These are phyloP conservation scores for Colletotrichum sp. DNA, from an alignment of 2,329 filamentous ascomycete genomes.

Conservation along the genomic window DNA sequence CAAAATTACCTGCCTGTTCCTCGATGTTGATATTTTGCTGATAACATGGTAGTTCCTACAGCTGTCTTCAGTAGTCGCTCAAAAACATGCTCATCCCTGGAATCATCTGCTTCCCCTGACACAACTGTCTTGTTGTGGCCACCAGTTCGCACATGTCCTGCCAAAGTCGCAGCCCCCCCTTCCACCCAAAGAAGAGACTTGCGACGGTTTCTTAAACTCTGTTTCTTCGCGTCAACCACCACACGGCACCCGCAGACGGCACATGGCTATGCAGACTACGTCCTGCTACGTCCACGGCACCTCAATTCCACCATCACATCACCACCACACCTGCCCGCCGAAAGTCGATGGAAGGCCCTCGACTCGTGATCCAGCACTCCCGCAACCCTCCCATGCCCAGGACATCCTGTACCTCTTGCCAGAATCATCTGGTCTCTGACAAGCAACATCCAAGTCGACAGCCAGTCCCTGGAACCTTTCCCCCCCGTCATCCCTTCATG, in stretches of 20 bases:
- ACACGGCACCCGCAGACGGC: background rate
- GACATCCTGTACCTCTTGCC: too few species aligned
- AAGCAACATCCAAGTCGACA: background rate
- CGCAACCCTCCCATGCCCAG: too few species aligned
- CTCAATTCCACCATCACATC: background rate
- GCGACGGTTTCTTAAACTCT: background rate
- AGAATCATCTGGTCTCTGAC: background rate
- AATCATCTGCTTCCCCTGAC: background rate
- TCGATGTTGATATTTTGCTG: too few species aligned
- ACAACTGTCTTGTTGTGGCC: background rate
- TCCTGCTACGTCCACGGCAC: background rate
- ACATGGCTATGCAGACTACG: background rate
- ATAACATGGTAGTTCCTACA: fast-evolving
- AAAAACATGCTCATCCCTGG: background rate
- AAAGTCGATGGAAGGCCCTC: background rate
- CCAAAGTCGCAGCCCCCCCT: background rate
- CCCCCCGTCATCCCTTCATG: background rate
- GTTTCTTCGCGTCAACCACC: background rate
- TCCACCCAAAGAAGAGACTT: background rate
- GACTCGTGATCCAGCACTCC: background rate
- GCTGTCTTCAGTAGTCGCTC: background rate
- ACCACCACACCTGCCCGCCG: background rate
- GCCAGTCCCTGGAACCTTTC: background rate
- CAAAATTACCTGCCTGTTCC: background rate
- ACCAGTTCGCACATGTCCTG: background rate